A percentile compares a stretch with the other conserved stretches of the same genome.
These are phyloP conservation scores for Moesziomyces globuligerus DNA, from an alignment of 1,284 basidiomycete genomes.

Conservation along the genomic window DNA sequence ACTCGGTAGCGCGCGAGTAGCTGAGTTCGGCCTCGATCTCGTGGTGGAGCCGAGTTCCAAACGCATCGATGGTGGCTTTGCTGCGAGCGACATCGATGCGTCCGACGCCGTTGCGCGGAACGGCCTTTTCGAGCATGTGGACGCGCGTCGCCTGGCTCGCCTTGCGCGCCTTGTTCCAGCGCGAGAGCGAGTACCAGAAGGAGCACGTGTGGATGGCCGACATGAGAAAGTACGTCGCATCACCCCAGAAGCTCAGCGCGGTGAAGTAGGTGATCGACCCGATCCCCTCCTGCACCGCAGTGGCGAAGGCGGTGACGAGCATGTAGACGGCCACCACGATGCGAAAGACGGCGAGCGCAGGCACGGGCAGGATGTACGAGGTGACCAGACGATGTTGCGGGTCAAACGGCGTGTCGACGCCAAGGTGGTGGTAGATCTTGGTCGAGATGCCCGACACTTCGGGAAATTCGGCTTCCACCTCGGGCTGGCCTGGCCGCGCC, in stretches of 20 bases:
- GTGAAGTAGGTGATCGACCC: constrained; percentile 48
- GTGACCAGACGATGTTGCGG: constrained; percentile 72
- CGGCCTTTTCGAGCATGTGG: constrained; percentile 41
- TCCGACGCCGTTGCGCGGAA: constrained; percentile 20
- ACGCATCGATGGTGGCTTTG: constrained; percentile 22
- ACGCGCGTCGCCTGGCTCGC: constrained; percentile 3
- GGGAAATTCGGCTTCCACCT: not conserved
- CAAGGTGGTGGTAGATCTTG: constrained; percentile 56
- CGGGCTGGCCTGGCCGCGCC: not conserved
- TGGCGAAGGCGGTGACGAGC: constrained; percentile 70
- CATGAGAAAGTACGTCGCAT: constrained; percentile 34
- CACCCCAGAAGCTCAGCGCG: constrained; percentile 40
- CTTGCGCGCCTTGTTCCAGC: constrained; percentile 21
- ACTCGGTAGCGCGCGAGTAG: constrained; percentile 11
- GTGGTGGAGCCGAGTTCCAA: constrained; percentile 18
- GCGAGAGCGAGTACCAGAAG: constrained; percentile 14
- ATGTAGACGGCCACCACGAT: constrained; percentile 73
- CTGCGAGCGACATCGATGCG: constrained; percentile 25
- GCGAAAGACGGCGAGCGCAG: constrained; percentile 71
- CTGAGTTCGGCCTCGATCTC: constrained; percentile 20
- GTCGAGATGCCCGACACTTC: constrained; percentile 36
- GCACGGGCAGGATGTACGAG: constrained; percentile 72
- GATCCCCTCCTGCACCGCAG: constrained; percentile 59
- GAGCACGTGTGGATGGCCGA: constrained; percentile 38
- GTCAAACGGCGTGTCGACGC: constrained; percentile 72